phyloP scores from a whole-genome alignment of 1,284 basidiomycete genomes.

The Sporisorium sorghi region DNA sequence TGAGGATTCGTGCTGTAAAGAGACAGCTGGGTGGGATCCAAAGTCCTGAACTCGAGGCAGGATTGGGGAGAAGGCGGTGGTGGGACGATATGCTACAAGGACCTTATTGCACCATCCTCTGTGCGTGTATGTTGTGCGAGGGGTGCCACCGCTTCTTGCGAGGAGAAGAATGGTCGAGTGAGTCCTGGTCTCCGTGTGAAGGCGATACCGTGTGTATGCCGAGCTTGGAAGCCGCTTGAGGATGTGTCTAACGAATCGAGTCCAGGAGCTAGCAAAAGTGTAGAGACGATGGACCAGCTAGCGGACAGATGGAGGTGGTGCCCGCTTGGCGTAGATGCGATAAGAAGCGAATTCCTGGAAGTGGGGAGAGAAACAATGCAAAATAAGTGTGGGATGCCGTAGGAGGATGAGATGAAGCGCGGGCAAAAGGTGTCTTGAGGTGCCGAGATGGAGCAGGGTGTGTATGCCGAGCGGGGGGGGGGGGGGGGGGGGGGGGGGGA shows the following conservation, averaged over 20 bases:
- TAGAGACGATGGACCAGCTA: not conserved
- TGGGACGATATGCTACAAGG: constrained; percentile 5
- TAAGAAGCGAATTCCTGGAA: not conserved
- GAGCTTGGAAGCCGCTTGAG: not conserved
- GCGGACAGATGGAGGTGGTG: not conserved
- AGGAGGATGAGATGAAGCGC: constrained; percentile 9
- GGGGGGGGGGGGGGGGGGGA: too few species aligned
- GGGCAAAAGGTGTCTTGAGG: not conserved
- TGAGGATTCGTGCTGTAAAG: constrained; percentile 1
- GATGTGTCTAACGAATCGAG: not conserved
- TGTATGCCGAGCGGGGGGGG: too few species aligned
- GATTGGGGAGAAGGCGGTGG: not conserved
- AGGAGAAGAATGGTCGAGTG: not conserved
- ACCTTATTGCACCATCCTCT: constrained; percentile 9
- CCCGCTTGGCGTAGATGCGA: not conserved
- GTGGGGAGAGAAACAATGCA: not conserved
- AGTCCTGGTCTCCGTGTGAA: not conserved
- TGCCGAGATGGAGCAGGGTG: not conserved
- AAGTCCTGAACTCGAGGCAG: constrained; percentile 10
- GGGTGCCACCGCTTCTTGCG: not conserved
- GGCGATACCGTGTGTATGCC: not conserved
- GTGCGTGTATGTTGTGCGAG: not conserved
- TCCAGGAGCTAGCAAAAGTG: not conserved
- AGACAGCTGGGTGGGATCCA: constrained; percentile 1
- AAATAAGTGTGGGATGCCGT: not conserved